phyloP scores from a whole-genome alignment of 768 basidiomycete species.

The Mrakia gelida region DNA sequence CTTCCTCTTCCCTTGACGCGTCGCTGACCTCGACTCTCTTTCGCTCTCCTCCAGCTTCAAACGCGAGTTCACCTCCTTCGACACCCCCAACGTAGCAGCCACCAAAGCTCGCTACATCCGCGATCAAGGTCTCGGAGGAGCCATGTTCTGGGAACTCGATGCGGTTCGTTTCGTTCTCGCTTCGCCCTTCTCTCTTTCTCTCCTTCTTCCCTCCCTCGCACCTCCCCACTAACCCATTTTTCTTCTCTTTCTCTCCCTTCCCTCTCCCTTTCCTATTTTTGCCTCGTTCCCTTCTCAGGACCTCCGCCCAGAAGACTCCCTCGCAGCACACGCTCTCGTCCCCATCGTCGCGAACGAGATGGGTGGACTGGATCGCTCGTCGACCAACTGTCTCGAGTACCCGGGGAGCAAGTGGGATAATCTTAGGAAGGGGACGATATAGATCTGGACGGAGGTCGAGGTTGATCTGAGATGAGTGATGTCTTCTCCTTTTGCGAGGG shows the following conservation, averaged over 20 bases:
- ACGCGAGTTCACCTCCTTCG: conserved; percentile 78
- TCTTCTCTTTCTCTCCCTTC: background rate
- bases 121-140: conserved; percentile 72
- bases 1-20: background rate
- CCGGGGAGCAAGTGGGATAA: conserved; percentile 28
- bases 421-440: conserved; percentile 24
- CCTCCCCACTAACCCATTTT: background rate
- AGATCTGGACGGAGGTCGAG: too few species aligned
- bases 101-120: conserved; percentile 71
- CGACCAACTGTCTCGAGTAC: conserved; percentile 20
- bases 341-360: conserved; percentile 22
- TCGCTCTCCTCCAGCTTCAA: conserved; percentile 41
- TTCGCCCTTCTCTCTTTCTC: background rate
- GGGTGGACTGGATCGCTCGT: conserved; percentile 5
- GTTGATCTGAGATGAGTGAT: too few species aligned
- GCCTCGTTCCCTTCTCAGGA: background rate
- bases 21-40: background rate
- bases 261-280: background rate
- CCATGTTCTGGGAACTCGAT: conserved; percentile 62
- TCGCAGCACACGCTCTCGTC: conserved; percentile 18
- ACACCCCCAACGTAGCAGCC: conserved; percentile 60
- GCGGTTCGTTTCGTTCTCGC: conserved; percentile 1
- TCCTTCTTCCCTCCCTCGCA: background rate
- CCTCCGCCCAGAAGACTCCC: conserved; percentile 9
- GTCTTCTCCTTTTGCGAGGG: too few species aligned